These are phyloP conservation scores for Sporothrix protearum DNA, from an alignment of 2,329 filamentous ascomycete species.

Conservation along the genomic window DNA sequence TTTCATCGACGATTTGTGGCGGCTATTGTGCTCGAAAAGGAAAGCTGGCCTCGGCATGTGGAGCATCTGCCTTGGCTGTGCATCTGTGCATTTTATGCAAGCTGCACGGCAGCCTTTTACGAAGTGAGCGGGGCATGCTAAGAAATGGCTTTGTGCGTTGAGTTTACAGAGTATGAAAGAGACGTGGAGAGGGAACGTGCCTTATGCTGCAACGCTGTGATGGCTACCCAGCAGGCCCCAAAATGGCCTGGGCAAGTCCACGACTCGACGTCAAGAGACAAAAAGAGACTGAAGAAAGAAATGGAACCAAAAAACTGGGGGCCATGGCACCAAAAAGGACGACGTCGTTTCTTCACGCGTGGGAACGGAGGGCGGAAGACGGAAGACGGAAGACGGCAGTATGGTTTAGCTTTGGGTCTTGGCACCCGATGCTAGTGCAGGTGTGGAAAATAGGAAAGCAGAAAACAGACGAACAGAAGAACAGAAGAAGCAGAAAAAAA, in stretches of 20 bases:
- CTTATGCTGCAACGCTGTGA: not conserved
- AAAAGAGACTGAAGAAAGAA: not conserved
- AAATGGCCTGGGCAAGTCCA: not conserved
- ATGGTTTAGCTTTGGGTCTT: not conserved
- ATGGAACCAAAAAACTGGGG: not conserved
- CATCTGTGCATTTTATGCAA: not conserved
- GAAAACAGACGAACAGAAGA: not conserved
- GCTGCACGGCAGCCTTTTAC: not conserved
- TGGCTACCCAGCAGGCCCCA: no score
- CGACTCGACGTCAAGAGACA: not conserved
- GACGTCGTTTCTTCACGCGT: not conserved
- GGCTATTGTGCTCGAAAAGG: not conserved
- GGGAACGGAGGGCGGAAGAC: not conserved
- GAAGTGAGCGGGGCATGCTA: not conserved
- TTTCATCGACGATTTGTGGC: not conserved
- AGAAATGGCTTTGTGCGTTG: no score
- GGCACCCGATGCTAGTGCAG: not conserved
- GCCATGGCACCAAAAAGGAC: not conserved
- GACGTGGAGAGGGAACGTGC: not conserved
- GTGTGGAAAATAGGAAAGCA: not conserved
- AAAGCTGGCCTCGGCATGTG: slow-evolving; percentile 10
- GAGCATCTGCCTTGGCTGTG: slow-evolving; percentile 1
- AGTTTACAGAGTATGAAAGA: no score
- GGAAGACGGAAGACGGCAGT: slow-evolving; percentile 9
- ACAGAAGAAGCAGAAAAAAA: no score